Evolutionary conservation across 1,284 basidiomycete species (phyloP).

Genomic region (Malassezia pachydermatis): DNA sequence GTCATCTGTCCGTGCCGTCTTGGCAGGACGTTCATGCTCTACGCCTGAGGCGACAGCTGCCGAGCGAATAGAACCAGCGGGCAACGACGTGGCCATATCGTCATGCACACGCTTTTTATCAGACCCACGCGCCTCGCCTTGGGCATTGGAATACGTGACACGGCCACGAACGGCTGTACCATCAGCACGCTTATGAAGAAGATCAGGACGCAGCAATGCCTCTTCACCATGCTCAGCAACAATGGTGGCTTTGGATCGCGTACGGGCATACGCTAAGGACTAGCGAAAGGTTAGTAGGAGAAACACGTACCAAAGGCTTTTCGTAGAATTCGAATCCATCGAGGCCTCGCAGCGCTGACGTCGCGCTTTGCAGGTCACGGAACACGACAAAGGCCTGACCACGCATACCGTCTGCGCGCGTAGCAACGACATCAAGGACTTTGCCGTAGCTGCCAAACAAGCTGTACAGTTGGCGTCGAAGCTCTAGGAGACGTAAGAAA

Average conservation of each 20-base stretch:
- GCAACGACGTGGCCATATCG: conserved; percentile 33
- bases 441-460: conserved; percentile 88
- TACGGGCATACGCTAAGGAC: conserved; percentile 69
- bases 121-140: conserved; percentile 57
- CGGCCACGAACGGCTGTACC: conserved; percentile 18
- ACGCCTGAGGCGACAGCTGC: conserved; percentile 18
- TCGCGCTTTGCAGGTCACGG: conserved; percentile 73
- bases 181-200: conserved; percentile 16
- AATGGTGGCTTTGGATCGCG: conserved; percentile 68
- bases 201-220: conserved; percentile 25
- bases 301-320: conserved; percentile 64
- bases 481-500: conserved; percentile 53
- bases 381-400: conserved; percentile 97
- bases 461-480: conserved; percentile 69
- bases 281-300: conserved; percentile 2
- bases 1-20: conserved; percentile 19
- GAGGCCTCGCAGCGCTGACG: conserved; percentile 77
- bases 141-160: conserved; percentile 50
- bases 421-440: conserved; percentile 87
- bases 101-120: conserved; percentile 57
- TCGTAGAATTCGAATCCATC: conserved; percentile 88
- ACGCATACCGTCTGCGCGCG: conserved; percentile 72
- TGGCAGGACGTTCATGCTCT: conserved; percentile 8
- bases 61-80: too few relatives aligned
- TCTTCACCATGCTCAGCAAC: conserved; percentile 28